phyloP scores from a whole-genome alignment of 495 filamentous ascomycete genomes.

The Staphylotrichum longicolle region DNA sequence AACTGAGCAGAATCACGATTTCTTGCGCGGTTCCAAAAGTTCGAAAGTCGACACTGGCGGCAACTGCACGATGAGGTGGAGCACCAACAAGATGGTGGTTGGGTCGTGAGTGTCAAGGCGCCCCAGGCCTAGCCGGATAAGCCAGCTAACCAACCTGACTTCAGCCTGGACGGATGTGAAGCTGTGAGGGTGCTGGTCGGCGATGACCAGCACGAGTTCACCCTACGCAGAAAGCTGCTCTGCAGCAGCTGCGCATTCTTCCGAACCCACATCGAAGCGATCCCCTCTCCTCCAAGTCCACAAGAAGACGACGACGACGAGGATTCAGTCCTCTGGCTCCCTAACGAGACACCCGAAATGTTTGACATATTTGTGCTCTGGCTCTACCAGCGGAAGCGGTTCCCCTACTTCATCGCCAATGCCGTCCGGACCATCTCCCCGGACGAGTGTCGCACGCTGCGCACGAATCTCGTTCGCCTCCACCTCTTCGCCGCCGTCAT shows the following conservation, averaged over 20 bases:
- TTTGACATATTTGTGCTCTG: slow-evolving; percentile 49
- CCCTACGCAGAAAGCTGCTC: slow-evolving; percentile 42
- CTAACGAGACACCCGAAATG: slow-evolving; percentile 44
- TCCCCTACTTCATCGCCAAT: slow-evolving; percentile 40
- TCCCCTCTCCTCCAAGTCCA: slow-evolving; percentile 20
- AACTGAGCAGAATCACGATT: not conserved
- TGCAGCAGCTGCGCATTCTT: slow-evolving; percentile 43
- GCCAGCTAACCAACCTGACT: slow-evolving; percentile 5
- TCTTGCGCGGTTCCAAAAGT: too few relatives aligned
- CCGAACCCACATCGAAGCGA: slow-evolving; percentile 38
- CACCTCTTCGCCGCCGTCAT: slow-evolving; percentile 49
- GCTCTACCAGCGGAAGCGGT: slow-evolving; percentile 40
- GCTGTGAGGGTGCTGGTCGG: slow-evolving; percentile 45
- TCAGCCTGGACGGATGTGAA: slow-evolving; percentile 33
- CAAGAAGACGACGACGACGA: slow-evolving; percentile 19
- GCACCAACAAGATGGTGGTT: slow-evolving; percentile 16
- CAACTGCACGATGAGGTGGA: slow-evolving; percentile 26
- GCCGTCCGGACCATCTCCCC: slow-evolving; percentile 32
- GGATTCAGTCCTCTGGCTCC: slow-evolving; percentile 38
- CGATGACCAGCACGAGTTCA: slow-evolving; percentile 41
- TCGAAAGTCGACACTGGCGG: too few relatives aligned
- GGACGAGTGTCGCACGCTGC: slow-evolving; percentile 25
- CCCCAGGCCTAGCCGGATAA: not conserved
- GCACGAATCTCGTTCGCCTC: slow-evolving; percentile 43
- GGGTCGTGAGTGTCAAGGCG: slow-evolving; percentile 20